Evolutionary conservation across 331 rosid species (phyloP), one percentile per base, ranked within the genome.

Genomic region (Malus hybrid): DNA sequence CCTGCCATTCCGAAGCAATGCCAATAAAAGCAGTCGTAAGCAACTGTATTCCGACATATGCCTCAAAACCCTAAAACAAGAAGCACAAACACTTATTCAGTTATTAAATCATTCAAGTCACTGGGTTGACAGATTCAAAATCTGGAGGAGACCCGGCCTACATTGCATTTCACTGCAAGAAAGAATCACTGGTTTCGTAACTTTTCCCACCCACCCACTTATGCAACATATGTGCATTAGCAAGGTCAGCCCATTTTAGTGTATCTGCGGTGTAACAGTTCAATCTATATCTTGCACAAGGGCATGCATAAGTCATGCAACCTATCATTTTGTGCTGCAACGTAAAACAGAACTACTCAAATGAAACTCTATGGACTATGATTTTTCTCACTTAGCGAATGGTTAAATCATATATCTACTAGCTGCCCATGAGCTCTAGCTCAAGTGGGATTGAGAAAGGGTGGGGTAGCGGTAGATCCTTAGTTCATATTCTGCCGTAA

Each of bases 1-100:
- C 99, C 99, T 95, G 98, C 98, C 99, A 95, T 81, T 95, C 99
- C 44, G 96, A 85, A 81, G 80, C 82, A 76, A 80, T 84, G 79
- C 93, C 88, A 1, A 80, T 86, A 46, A 88, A 80, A 76, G 98
- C 92, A 69, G 97, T 90, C 76, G 11, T 82, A 70, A 95, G 97
- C 86, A 95, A 83, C 56, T 82, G 85, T 7, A 92, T 85, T 73
- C 98, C 99, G 18, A 95, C 85, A 69, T 92, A 95, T 4, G 98
- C 99, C 82, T 95, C 99, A 77, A 95, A 95, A 57, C 91, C 97
- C 99, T 95, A 72, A 69, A 73, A 46, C 67, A 80, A 82, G 10
- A 39, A 83, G 48, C 78, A 75, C 70, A 76, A 72, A 77, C 62
- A 44, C 10, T 60, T 20, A 59, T 10, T 59, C 75, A 79, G 33